A percentile compares a stretch with the other conserved stretches of the same genome.
Conservation (phyloP, 306 rosid species). For the Amphicarpaea edgeworthii region DNA sequence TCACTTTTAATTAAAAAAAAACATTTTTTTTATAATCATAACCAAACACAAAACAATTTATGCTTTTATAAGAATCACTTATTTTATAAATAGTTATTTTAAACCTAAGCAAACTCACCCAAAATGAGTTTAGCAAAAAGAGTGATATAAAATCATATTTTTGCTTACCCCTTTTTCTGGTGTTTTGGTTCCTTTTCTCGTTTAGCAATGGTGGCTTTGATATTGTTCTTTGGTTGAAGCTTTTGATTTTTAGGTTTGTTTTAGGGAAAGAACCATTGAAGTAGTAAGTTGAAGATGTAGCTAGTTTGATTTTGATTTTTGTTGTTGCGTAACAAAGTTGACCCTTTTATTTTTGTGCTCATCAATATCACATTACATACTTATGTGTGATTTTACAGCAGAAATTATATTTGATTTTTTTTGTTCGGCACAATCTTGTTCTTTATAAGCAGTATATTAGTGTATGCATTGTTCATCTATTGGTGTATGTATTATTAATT, state of each 20-base stretch:
- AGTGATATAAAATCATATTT: too few relatives aligned
- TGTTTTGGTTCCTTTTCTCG: conserved; percentile 2
- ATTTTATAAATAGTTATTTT: too few relatives aligned
- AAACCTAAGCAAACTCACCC: too few relatives aligned
- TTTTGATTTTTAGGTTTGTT: conserved; percentile 32
- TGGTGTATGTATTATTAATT: neutral
- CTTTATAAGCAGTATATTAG: too few relatives aligned
- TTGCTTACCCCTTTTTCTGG: neutral
- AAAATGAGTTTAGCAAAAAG: too few relatives aligned
- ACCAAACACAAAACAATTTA: too few relatives aligned
- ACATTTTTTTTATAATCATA: too few relatives aligned
- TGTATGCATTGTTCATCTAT: neutral
- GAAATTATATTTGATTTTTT: neutral
- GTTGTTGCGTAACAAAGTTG: neutral
- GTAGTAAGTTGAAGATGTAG: conserved; percentile 33
- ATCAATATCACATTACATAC: conserved; percentile 3
- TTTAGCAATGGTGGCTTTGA: neutral
- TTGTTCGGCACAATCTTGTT: neutral
- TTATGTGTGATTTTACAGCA: neutral
- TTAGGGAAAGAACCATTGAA: conserved; percentile 8
- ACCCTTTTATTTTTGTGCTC: neutral
- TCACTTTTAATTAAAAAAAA: too few relatives aligned
- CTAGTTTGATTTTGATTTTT: neutral
- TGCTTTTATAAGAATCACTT: too few relatives aligned
- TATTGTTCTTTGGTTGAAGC: conserved; percentile 36